These are phyloP conservation scores for Phytopythium kandeliae DNA, from an alignment of 352 stramenopile species.

Conservation along the genomic window DNA sequence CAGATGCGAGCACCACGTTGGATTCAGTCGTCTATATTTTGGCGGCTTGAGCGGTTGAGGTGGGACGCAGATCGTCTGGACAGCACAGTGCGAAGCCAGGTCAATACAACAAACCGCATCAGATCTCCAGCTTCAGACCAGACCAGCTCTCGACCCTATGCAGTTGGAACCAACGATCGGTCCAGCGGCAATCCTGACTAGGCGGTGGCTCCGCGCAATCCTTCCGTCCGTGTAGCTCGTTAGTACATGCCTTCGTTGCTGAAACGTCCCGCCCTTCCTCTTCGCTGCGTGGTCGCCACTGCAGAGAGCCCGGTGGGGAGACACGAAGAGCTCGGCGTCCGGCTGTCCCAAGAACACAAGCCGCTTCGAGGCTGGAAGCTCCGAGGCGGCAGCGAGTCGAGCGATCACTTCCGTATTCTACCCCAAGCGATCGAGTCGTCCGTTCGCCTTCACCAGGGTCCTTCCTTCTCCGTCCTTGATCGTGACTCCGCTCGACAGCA, in stretches of 20 bases:
- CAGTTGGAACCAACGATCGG: too few relatives aligned
- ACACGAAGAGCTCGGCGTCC: too few relatives aligned
- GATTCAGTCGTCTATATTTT: too few relatives aligned
- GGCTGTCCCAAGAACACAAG: neutral
- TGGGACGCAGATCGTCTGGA: too few relatives aligned
- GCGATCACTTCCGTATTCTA: conserved; percentile 4
- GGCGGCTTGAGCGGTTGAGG: too few relatives aligned
- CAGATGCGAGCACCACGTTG: too few relatives aligned
- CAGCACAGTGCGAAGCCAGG: too few relatives aligned
- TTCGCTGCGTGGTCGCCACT: neutral
- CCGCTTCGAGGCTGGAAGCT: neutral
- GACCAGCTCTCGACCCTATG: too few relatives aligned
- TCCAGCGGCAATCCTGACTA: too few relatives aligned
- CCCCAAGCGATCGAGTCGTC: neutral
- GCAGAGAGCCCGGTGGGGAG: too few relatives aligned
- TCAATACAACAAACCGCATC: too few relatives aligned
- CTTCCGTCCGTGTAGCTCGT: neutral
- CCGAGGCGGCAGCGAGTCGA: neutral
- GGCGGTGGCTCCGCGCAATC: neutral
- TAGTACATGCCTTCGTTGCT: neutral
- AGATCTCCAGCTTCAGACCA: too few relatives aligned
- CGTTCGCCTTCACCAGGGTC: neutral
- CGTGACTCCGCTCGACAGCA: neutral
- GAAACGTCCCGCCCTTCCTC: neutral
- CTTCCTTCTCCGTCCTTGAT: neutral